Percentiles rank a stretch among this genome's conserved stretches.
Conservation (phyloP, 2,329 filamentous ascomycete genomes). For the Alternaria novae-zelandiae region DNA sequence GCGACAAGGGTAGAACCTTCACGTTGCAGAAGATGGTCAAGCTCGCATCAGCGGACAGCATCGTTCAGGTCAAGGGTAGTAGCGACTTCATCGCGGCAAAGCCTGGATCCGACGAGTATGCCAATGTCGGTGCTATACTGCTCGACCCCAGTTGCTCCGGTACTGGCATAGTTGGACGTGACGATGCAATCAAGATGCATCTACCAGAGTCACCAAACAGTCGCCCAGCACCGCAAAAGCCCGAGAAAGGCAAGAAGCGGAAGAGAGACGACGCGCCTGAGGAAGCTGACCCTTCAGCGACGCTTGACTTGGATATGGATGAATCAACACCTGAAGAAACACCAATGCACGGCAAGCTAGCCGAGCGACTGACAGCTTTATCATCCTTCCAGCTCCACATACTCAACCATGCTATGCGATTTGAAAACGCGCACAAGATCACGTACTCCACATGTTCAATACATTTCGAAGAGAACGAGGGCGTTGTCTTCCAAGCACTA, state of each 20-base stretch:
- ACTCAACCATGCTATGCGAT: slow-evolving; percentile 82
- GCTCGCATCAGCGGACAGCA: slow-evolving; percentile 71
- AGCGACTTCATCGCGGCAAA: slow-evolving; percentile 84
- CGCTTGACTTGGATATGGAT: slow-evolving; percentile 33
- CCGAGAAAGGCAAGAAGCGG: slow-evolving; percentile 40
- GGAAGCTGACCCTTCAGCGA: slow-evolving; percentile 12
- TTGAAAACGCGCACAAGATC: slow-evolving; percentile 70
- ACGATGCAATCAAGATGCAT: slow-evolving; percentile 72
- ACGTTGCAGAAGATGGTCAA: slow-evolving; percentile 86
- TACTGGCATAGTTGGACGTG: slow-evolving; percentile 89
- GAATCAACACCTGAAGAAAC: slow-evolving; percentile 49
- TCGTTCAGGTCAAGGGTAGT: slow-evolving; percentile 72
- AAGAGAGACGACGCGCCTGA: slow-evolving; percentile 28
- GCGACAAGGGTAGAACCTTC: slow-evolving; percentile 72
- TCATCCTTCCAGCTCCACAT: slow-evolving; percentile 83
- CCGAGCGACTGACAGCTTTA: slow-evolving; percentile 72
- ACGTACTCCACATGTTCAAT: slow-evolving; percentile 96
- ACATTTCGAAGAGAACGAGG: slow-evolving; percentile 86
- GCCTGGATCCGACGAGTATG: slow-evolving; percentile 66
- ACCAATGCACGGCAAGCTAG: slow-evolving; percentile 38
- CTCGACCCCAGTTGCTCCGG: slow-evolving; percentile 96
- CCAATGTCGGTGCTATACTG: slow-evolving; percentile 78
- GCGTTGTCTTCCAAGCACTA: slow-evolving; percentile 77
- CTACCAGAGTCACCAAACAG: slow-evolving; percentile 52
- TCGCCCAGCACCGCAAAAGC: slow-evolving; percentile 29